phyloP scores from a whole-genome alignment of 192 early-diverging fungal species.

The Linnemannia elongata region DNA sequence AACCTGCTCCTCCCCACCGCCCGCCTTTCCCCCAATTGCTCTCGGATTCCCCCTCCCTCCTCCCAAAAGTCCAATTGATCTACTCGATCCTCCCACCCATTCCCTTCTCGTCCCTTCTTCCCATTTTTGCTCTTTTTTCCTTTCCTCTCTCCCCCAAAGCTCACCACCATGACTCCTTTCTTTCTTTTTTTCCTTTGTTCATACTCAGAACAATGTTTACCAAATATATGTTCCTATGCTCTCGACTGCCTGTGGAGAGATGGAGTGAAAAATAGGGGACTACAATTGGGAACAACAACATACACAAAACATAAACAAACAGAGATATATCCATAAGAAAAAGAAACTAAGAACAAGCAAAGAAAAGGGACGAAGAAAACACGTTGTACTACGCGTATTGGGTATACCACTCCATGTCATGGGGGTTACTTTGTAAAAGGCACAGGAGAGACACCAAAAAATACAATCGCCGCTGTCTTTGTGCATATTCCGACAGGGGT shows the following conservation, averaged over 20 bases:
- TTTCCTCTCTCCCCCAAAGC: neutral
- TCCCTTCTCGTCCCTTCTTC: neutral
- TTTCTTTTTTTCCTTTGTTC: neutral
- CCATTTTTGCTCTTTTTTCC: neutral
- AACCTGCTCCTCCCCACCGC: neutral
- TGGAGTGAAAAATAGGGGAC: neutral
- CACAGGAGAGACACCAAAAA: neutral
- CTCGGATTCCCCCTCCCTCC: neutral
- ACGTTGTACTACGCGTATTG: neutral
- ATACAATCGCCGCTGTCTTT: neutral
- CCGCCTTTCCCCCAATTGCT: neutral
- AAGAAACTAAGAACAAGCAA: neutral
- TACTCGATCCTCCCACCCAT: slow-evolving; percentile 1
- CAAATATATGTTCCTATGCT: slow-evolving; percentile 5
- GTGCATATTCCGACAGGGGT: neutral
- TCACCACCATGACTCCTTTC: neutral
- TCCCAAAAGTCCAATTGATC: slow-evolving; percentile 9
- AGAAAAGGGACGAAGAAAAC: neutral
- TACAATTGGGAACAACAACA: neutral
- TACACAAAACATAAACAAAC: neutral
- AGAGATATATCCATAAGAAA: neutral
- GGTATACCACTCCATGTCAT: neutral
- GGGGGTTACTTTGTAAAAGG: neutral
- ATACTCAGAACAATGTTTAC: slow-evolving; percentile 22
- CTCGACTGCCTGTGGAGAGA: neutral